Conservation (phyloP, 768 basidiomycete genomes). For the Lactarius hengduanensis region DNA sequence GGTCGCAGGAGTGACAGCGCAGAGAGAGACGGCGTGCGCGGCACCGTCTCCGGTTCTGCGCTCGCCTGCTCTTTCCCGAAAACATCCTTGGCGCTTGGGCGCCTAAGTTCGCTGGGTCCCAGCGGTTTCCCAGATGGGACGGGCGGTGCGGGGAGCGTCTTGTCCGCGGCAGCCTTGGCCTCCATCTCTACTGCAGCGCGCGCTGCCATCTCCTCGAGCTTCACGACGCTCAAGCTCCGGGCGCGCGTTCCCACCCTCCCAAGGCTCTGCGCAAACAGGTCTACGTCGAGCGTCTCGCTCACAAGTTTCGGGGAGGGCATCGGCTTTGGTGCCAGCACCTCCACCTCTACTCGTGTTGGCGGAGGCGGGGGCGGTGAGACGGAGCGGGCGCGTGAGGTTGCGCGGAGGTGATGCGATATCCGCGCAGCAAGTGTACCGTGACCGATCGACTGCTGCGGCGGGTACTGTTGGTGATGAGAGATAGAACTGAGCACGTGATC, state of each 20-base stretch:
- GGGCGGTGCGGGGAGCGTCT: slow-evolving; percentile 61
- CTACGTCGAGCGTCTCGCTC: background rate
- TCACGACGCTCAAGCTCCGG: slow-evolving; percentile 61
- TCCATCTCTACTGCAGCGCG: slow-evolving; percentile 33
- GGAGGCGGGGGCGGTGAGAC: slow-evolving; percentile 49
- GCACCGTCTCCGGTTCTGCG: background rate
- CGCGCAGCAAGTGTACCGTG: slow-evolving; percentile 61
- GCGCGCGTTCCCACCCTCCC: slow-evolving; percentile 31
- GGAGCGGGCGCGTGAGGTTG: slow-evolving; percentile 56
- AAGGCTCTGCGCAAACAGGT: slow-evolving; percentile 6
- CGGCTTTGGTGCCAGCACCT: slow-evolving; percentile 62
- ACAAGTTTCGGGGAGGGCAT: slow-evolving; percentile 62
- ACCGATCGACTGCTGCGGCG: slow-evolving; percentile 47
- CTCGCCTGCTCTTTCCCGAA: slow-evolving; percentile 28
- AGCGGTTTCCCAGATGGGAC: slow-evolving; percentile 46
- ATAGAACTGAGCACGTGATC: slow-evolving; percentile 36
- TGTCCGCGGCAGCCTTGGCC: slow-evolving; percentile 42
- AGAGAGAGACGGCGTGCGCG: slow-evolving; percentile 35
- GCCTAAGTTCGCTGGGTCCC: slow-evolving; percentile 22
- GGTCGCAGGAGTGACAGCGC: slow-evolving; percentile 35
- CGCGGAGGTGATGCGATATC: slow-evolving; percentile 56
- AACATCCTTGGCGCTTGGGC: slow-evolving; percentile 36
- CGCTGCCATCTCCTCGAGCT: slow-evolving; percentile 72
- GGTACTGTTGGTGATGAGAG: slow-evolving; percentile 25
- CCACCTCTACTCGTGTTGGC: slow-evolving; percentile 25